Percentiles rank a stretch among this genome's conserved stretches.
These are phyloP conservation scores for Leonotis leonurus DNA, from an alignment of 257 asterid species.

Conservation along the genomic window DNA sequence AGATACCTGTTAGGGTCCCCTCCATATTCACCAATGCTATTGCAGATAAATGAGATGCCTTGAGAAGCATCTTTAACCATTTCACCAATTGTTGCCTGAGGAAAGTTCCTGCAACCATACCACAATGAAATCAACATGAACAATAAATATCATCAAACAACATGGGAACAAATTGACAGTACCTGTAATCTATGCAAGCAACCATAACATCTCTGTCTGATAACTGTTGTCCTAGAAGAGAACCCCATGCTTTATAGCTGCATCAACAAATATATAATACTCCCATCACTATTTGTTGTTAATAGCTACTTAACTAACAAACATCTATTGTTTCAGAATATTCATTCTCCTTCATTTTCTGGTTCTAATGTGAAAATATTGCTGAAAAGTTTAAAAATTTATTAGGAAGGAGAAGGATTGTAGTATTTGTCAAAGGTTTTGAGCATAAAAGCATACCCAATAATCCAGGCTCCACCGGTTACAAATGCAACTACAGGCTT, in stretches of 20 bases:
- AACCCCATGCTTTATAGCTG: slow-evolving; percentile 99
- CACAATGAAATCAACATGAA: too few relatives aligned
- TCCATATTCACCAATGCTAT: slow-evolving; percentile 85
- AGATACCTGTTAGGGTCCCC: slow-evolving; percentile 91
- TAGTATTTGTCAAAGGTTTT: too few relatives aligned
- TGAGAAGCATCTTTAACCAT: slow-evolving; percentile 95
- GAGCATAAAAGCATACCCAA: slow-evolving; percentile 52
- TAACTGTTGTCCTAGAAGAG: slow-evolving; percentile 83
- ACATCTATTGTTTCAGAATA: background rate
- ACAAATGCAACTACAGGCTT: slow-evolving; percentile 97
- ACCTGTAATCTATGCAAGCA: slow-evolving; percentile 99
- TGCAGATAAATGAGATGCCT: slow-evolving; percentile 89
- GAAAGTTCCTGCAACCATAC: slow-evolving; percentile 79
- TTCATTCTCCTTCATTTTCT: background rate
- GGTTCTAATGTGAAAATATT: background rate
- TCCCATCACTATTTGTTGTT: slow-evolving; percentile 9
- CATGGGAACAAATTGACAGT: slow-evolving; percentile 5
- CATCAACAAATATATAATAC: slow-evolving; percentile 7
- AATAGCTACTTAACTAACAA: background rate
- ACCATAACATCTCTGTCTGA: slow-evolving; percentile 92
- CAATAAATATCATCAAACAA: background rate
- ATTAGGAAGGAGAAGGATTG: too few relatives aligned
- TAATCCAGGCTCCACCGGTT: slow-evolving; percentile 99
- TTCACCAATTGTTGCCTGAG: slow-evolving; percentile 91
- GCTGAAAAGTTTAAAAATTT: background rate